Percentiles rank a stretch among this genome's conserved stretches.
These are phyloP conservation scores for Larix kaempferi DNA, from an alignment of 75 land plant species.

Conservation along the genomic window DNA sequence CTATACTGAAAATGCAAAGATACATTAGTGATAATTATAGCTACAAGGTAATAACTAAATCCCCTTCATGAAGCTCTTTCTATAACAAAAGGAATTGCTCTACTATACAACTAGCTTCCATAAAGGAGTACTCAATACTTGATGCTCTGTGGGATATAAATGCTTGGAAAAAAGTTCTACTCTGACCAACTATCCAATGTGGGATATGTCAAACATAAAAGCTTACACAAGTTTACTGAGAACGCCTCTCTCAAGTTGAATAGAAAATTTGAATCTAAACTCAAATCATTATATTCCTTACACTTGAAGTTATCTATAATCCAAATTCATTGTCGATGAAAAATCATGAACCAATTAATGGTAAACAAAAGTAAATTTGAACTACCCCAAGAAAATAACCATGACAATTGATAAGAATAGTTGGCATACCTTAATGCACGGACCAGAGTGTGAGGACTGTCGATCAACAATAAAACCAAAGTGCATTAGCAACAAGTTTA, in stretches of 20 bases:
- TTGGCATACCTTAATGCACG: slow-evolving; percentile 84
- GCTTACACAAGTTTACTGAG: neutral
- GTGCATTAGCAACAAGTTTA: neutral
- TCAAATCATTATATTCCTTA: neutral
- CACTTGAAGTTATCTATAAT: neutral
- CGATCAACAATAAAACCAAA: slow-evolving; percentile 16
- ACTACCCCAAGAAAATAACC: neutral
- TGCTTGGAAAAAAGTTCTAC: neutral
- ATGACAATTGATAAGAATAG: neutral
- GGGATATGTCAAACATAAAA: neutral
- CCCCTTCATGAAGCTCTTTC: neutral
- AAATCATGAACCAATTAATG: neutral
- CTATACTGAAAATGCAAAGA: no score
- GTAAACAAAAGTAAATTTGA: neutral
- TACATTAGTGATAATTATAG: no score
- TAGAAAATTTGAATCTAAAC: neutral
- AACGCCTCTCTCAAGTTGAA: neutral
- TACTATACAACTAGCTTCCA: neutral
- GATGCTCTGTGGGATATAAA: neutral
- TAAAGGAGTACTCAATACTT: neutral
- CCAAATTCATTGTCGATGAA: neutral
- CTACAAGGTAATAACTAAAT: no score
- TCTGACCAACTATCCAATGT: neutral
- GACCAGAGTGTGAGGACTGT: slow-evolving; percentile 97
- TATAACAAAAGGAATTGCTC: neutral